These are phyloP conservation scores for Stachybotrys chartarum DNA, from an alignment of 2,329 filamentous ascomycete species.

Conservation along the genomic window DNA sequence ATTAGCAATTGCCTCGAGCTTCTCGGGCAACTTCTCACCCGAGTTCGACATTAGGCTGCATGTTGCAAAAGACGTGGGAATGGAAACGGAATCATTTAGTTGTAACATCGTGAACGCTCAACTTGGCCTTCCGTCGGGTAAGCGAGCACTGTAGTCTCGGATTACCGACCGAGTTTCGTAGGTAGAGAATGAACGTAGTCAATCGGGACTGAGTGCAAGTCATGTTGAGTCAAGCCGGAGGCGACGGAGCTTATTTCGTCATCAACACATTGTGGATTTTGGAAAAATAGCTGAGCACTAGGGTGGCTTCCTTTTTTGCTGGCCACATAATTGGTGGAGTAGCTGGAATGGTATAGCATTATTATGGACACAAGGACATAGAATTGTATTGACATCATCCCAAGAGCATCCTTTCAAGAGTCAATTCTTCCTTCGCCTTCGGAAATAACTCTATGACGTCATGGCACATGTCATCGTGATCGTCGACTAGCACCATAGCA, in stretches of 20 bases:
- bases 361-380: too few species aligned
- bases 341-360: neutral
- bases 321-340: neutral
- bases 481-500: neutral
- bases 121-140: too few species aligned
- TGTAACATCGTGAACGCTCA: neutral
- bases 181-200: too few species aligned
- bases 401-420: neutral
- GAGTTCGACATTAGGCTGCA: constrained; percentile 43
- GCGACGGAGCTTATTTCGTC: neutral
- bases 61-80: constrained; percentile 47
- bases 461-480: neutral
- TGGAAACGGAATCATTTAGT: neutral
- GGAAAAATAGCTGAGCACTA: neutral
- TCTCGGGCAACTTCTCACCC: constrained; percentile 47
- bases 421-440: neutral
- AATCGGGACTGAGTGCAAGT: too few species aligned
- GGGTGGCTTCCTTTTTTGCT: neutral
- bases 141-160: too few species aligned
- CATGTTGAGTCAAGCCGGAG: neutral
- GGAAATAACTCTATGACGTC: neutral
- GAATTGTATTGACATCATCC: neutral
- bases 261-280: neutral
- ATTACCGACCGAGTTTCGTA: too few species aligned
- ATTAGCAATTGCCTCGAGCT: constrained; percentile 54